Evolutionary conservation across 805 yeast species (phyloP).

Genomic region (Cephaloascus albidus): DNA sequence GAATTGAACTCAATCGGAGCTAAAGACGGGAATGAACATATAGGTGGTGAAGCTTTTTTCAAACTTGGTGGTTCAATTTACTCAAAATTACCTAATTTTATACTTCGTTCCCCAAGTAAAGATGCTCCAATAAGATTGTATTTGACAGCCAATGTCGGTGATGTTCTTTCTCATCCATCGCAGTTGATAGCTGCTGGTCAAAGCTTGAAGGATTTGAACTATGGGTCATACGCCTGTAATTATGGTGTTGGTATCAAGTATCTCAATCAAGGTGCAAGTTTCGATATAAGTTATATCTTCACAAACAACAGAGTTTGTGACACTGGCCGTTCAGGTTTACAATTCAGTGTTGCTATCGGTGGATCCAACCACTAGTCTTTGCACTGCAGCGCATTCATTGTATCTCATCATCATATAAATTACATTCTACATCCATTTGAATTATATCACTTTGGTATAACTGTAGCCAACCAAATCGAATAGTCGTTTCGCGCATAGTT

Average conservation of each 20-base stretch:
- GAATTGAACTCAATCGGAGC: conserved; percentile 60
- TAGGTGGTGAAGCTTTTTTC: conserved; percentile 62
- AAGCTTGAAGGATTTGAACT: not conserved
- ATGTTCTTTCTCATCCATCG: conserved; percentile 16
- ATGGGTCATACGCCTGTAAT: not conserved
- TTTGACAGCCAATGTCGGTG: conserved; percentile 59
- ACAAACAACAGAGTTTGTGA: conserved; percentile 13
- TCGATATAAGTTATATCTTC: conserved; percentile 29
- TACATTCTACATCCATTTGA: too few relatives aligned
- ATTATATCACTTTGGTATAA: too few relatives aligned
- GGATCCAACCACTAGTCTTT: conserved; percentile 16
- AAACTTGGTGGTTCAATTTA: conserved; percentile 52
- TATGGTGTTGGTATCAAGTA: conserved; percentile 9
- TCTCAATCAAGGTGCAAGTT: conserved; percentile 27
- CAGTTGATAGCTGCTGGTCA: not conserved
- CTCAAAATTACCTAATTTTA: conserved; percentile 46
- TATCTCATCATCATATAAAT: too few relatives aligned
- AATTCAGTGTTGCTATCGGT: conserved; percentile 27
- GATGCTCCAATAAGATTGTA: conserved; percentile 53
- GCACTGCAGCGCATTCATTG: too few relatives aligned
- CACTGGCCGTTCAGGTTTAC: conserved; percentile 25
- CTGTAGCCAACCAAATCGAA: too few relatives aligned
- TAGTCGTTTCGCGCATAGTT: too few relatives aligned
- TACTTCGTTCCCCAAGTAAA: conserved; percentile 7
- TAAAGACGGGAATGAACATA: conserved; percentile 38